Percentiles rank a stretch among this genome's conserved stretches.
phyloP scores from a whole-genome alignment of 1,284 basidiomycete genomes.

The Limonomyces culmigenus region DNA sequence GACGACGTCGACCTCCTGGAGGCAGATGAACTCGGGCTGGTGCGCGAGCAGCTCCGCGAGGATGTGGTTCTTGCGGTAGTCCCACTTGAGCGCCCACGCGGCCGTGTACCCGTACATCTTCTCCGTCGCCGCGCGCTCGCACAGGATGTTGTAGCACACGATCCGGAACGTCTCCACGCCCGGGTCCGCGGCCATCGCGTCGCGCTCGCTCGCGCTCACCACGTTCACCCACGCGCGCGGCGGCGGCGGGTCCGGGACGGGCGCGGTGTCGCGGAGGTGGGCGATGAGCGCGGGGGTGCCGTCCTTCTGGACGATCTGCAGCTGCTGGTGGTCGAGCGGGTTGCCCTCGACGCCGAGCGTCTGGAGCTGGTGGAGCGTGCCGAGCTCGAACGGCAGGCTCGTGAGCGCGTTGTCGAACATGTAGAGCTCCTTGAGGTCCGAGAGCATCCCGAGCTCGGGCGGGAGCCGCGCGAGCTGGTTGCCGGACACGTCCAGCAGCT shows the following conservation, averaged over 20 bases:
- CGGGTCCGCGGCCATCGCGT: conserved; percentile 35
- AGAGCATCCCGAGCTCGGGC: conserved; percentile 84
- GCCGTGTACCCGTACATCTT: conserved; percentile 95
- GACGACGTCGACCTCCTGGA: conserved; percentile 88
- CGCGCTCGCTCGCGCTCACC: conserved; percentile 51
- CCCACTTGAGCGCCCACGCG: conserved; percentile 90
- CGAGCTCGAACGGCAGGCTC: conserved; percentile 77
- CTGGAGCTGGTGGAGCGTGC: conserved; percentile 84
- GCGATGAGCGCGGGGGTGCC: conserved; percentile 81
- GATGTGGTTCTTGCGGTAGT: conserved; percentile 86
- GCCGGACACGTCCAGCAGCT: conserved; percentile 83
- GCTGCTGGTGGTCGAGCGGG: conserved; percentile 67
- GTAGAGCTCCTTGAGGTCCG: conserved; percentile 80
- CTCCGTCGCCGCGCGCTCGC: conserved; percentile 81
- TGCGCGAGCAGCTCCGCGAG: conserved; percentile 76
- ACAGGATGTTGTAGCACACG: conserved; percentile 91
- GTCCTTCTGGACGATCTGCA: conserved; percentile 80
- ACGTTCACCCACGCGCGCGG: conserved; percentile 73
- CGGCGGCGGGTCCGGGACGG: conserved; percentile 70
- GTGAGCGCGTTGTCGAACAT: conserved; percentile 90
- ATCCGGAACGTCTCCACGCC: conserved; percentile 62
- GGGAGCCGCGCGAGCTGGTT: conserved; percentile 76
- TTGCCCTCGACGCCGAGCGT: conserved; percentile 94
- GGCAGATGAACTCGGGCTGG: conserved; percentile 81
- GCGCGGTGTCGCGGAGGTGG: conserved; percentile 79